These are phyloP conservation scores for Mortierella sp. DNA, from an alignment of 371 early-diverging fungal species.

Conservation along the genomic window DNA sequence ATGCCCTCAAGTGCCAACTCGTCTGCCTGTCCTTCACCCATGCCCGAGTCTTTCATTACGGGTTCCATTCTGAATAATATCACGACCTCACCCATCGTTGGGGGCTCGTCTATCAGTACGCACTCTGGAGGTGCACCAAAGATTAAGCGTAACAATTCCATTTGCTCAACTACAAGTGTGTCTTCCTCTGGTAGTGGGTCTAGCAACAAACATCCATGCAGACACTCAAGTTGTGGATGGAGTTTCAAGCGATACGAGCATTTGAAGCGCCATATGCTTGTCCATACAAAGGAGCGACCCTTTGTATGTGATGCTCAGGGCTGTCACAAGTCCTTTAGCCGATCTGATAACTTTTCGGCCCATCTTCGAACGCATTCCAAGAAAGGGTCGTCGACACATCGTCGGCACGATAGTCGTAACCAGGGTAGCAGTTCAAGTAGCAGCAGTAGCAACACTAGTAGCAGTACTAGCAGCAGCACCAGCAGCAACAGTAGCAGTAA, in stretches of 20 bases:
- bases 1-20: slow-evolving; percentile 26
- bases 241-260: slow-evolving; percentile 83
- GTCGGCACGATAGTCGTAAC: slow-evolving; percentile 1
- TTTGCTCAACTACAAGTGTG: slow-evolving; percentile 41
- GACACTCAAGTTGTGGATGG: slow-evolving; percentile 11
- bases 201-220: slow-evolving; percentile 19
- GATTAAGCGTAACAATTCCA: slow-evolving; percentile 37
- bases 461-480: no score
- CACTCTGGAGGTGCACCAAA: slow-evolving; percentile 9
- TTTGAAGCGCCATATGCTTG: slow-evolving; percentile 77
- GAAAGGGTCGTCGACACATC: slow-evolving; percentile 13
- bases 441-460: background rate
- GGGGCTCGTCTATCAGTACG: background rate
- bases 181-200: slow-evolving; percentile 30
- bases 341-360: slow-evolving; percentile 75
- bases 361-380: slow-evolving; percentile 61
- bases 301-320: slow-evolving; percentile 70
- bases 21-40: slow-evolving; percentile 39
- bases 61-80: slow-evolving; percentile 33
- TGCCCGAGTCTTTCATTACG: slow-evolving; percentile 34
- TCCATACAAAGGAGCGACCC: slow-evolving; percentile 67
- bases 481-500: slow-evolving; percentile 5
- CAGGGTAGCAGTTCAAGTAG: background rate
- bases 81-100: slow-evolving; percentile 17
- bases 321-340: slow-evolving; percentile 73